Conservation (phyloP, 768 basidiomycete species). For the Lentinula detonsa region DNA sequence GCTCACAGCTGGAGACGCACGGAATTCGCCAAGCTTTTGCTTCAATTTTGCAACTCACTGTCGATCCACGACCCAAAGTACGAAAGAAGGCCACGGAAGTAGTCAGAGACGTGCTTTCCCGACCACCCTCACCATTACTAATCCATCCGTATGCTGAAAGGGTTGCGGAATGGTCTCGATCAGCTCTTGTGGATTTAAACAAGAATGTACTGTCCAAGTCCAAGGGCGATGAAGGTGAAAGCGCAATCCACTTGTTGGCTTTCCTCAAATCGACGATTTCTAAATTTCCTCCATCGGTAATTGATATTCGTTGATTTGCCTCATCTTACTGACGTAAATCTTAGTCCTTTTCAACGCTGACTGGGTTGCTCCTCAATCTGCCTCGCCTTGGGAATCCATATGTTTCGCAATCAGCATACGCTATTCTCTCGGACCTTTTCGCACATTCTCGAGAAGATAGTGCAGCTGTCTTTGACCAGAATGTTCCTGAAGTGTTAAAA, state of each 20-base stretch:
- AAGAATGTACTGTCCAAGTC: slow-evolving; percentile 55
- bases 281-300: slow-evolving; percentile 63
- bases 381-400: slow-evolving; percentile 87
- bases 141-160: slow-evolving; percentile 83
- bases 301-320: slow-evolving; percentile 19
- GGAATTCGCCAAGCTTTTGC: slow-evolving; percentile 79
- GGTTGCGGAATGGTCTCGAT: slow-evolving; percentile 74
- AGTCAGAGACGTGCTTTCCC: slow-evolving; percentile 67
- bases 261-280: slow-evolving; percentile 59
- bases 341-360: slow-evolving; percentile 69
- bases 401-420: slow-evolving; percentile 83
- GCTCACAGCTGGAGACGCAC: slow-evolving; percentile 59
- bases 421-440: slow-evolving; percentile 80
- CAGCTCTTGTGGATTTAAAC: slow-evolving; percentile 59
- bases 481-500: slow-evolving; percentile 56
- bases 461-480: slow-evolving; percentile 40
- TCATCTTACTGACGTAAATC: slow-evolving; percentile 6
- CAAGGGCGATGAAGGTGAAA: slow-evolving; percentile 59
- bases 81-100: slow-evolving; percentile 86
- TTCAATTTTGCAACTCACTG: slow-evolving; percentile 72
- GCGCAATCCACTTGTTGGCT: slow-evolving; percentile 72
- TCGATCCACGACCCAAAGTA: slow-evolving; percentile 92
- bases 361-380: slow-evolving; percentile 66
- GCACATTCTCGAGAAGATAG: slow-evolving; percentile 44
- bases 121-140: slow-evolving; percentile 70